Evolutionary conservation across 2,329 filamentous ascomycete species (phyloP).

Genomic region (Torrubiella hemipterigena): DNA sequence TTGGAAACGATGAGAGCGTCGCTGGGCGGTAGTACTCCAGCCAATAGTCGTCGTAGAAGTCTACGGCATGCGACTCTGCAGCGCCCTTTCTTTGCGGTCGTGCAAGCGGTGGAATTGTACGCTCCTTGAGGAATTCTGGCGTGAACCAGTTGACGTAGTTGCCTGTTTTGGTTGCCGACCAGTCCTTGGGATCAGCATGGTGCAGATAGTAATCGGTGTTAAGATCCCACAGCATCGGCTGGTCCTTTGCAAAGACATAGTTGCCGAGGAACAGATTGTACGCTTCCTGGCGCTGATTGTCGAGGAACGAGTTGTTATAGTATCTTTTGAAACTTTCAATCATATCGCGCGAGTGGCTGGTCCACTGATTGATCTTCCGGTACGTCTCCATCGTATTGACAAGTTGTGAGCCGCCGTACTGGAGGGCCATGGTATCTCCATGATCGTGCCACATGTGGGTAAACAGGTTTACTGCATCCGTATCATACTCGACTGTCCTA

Average conservation of each 20-base stretch:
- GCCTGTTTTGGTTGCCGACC: conserved; percentile 47
- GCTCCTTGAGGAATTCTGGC: conserved; percentile 54
- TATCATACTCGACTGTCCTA: conserved; percentile 79
- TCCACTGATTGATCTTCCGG: conserved; percentile 98
- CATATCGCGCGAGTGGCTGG: conserved; percentile 94
- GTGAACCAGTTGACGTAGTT: conserved; percentile 90
- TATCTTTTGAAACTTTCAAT: conserved; percentile 98
- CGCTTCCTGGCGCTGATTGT: conserved; percentile 94
- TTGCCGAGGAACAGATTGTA: conserved; percentile 97
- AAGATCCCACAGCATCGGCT: conserved; percentile 95
- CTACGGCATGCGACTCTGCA: conserved; percentile 30
- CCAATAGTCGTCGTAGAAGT: conserved; percentile 88
- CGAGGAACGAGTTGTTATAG: conserved; percentile 97
- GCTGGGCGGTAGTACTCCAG: conserved; percentile 89
- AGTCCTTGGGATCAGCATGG: conserved; percentile 68
- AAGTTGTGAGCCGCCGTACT: conserved; percentile 93
- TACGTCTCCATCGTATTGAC: conserved; percentile 99
- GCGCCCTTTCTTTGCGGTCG: no score
- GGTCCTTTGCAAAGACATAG: conserved; percentile 75
- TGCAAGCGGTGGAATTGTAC: conserved; percentile 36
- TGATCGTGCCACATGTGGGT: conserved; percentile 98
- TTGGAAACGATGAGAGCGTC: conserved; percentile 77
- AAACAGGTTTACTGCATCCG: conserved; percentile 89
- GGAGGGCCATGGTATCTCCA: conserved; percentile 92
- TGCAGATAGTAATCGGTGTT: conserved; percentile 93